A percentile compares a stretch with the other conserved stretches of the same genome.
Evolutionary conservation across 2,329 filamentous ascomycete genomes (phyloP).

Genomic region (Periconia macrospinosa): DNA sequence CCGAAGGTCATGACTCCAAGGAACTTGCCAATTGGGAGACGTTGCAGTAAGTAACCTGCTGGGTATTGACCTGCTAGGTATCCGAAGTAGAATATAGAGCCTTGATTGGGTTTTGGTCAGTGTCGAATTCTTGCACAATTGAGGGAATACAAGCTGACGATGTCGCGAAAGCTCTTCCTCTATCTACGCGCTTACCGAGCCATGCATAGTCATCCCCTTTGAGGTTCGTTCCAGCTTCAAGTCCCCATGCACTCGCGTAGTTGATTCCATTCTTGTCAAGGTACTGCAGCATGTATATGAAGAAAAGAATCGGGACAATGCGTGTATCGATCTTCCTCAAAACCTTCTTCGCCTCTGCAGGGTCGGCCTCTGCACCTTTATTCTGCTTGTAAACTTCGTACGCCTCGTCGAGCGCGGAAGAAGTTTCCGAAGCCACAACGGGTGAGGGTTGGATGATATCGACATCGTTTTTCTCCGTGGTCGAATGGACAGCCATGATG

Average conservation of each 20-base stretch:
- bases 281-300: constrained; percentile 44
- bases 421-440: constrained; percentile 17
- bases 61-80: constrained; percentile 52
- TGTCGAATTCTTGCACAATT: not conserved
- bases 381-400: constrained; percentile 36
- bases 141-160: too few relatives aligned
- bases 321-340: constrained; percentile 33
- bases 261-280: constrained; percentile 54
- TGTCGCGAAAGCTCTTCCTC: not conserved
- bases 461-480: constrained; percentile 14
- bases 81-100: constrained; percentile 55
- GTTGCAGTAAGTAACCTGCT: constrained; percentile 48
- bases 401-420: constrained; percentile 33
- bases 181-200: constrained; percentile 9
- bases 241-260: constrained; percentile 55
- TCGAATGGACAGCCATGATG: constrained; percentile 12
- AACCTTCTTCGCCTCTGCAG: constrained; percentile 29
- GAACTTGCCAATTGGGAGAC: constrained; percentile 51
- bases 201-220: constrained; percentile 21
- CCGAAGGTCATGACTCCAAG: constrained; percentile 45
- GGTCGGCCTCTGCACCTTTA: constrained; percentile 17
- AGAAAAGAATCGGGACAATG: constrained; percentile 36
- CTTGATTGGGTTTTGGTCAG: constrained; percentile 8
- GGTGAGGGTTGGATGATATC: constrained; percentile 22
- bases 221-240: constrained; percentile 52